Percentiles rank a stretch among this genome's conserved stretches.
phyloP scores from a whole-genome alignment of 345 rosid species.

The Bruguiera gymnorhiza region DNA sequence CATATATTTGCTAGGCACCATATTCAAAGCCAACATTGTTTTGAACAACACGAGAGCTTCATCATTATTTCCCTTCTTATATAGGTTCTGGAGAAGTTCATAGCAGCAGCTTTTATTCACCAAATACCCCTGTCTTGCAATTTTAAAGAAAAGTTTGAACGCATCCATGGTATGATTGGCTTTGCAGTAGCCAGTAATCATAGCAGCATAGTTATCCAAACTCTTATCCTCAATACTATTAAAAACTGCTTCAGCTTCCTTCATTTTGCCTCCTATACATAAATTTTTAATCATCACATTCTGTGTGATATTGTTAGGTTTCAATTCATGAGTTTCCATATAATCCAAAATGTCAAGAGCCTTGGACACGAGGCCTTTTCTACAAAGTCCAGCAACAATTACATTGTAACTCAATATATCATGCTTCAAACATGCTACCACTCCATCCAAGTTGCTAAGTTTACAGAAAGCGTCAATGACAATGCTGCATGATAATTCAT shows the following conservation, averaged over 20 bases:
- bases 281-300: not conserved
- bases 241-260: not conserved
- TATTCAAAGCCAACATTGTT: not conserved
- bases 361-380: not conserved
- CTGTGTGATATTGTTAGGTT: not conserved
- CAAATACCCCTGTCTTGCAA: not conserved
- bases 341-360: not conserved
- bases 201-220: conserved; percentile 1
- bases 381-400: not conserved
- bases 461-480: conserved; percentile 1
- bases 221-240: not conserved
- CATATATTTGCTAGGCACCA: not conserved
- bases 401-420: not conserved
- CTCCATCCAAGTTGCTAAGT: not conserved
- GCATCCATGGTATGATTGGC: not conserved
- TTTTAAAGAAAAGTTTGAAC: not conserved
- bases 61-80: not conserved
- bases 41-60: not conserved
- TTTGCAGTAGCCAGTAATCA: not conserved
- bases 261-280: not conserved
- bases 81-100: not conserved
- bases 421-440: not conserved
- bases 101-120: not conserved
- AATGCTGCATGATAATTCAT: not conserved
- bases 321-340: not conserved